Evolutionary conservation across 1,284 basidiomycete species (phyloP).

Genomic region (Peniophora sp.): DNA sequence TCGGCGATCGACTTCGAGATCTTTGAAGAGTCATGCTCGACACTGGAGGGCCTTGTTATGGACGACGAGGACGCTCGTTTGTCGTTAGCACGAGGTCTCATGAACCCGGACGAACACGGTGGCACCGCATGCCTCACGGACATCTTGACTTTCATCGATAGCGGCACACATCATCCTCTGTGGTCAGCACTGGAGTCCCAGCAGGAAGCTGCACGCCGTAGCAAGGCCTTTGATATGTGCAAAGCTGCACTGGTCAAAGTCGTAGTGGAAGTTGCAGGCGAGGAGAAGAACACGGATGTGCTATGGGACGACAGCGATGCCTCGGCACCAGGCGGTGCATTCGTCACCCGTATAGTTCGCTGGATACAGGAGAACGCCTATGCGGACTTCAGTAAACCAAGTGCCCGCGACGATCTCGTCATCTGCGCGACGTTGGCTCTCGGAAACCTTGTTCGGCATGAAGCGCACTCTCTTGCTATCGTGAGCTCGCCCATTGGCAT

Average conservation of each 20-base stretch:
- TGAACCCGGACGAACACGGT: slow-evolving; percentile 48
- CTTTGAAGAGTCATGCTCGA: slow-evolving; percentile 64
- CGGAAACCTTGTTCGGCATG: slow-evolving; percentile 75
- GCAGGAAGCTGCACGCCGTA: slow-evolving; percentile 33
- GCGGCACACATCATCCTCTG: slow-evolving; percentile 52
- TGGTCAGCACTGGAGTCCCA: slow-evolving; percentile 36
- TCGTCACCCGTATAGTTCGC: slow-evolving; percentile 65
- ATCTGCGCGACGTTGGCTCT: slow-evolving; percentile 79
- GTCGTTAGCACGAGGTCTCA: slow-evolving; percentile 59
- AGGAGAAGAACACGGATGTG: slow-evolving; percentile 70
- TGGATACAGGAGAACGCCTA: slow-evolving; percentile 54
- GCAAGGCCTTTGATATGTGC: slow-evolving; percentile 71
- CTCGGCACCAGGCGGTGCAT: slow-evolving; percentile 53
- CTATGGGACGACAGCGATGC: slow-evolving; percentile 62
- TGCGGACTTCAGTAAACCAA: slow-evolving; percentile 3
- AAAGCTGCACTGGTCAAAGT: slow-evolving; percentile 82
- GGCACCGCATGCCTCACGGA: slow-evolving; percentile 51
- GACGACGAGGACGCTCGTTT: slow-evolving; percentile 69
- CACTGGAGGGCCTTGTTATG: slow-evolving; percentile 68
- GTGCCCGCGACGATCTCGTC: slow-evolving; percentile 63
- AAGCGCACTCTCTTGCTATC: slow-evolving; percentile 57
- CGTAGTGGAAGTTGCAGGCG: slow-evolving; percentile 78
- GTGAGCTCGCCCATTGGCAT: slow-evolving; percentile 43
- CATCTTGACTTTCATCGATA: slow-evolving; percentile 68
- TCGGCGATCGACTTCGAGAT: slow-evolving; percentile 63